A percentile compares a stretch with the other conserved stretches of the same genome.
Evolutionary conservation across 495 filamentous ascomycete species (phyloP).

Genomic region (Patellaria atrata): DNA sequence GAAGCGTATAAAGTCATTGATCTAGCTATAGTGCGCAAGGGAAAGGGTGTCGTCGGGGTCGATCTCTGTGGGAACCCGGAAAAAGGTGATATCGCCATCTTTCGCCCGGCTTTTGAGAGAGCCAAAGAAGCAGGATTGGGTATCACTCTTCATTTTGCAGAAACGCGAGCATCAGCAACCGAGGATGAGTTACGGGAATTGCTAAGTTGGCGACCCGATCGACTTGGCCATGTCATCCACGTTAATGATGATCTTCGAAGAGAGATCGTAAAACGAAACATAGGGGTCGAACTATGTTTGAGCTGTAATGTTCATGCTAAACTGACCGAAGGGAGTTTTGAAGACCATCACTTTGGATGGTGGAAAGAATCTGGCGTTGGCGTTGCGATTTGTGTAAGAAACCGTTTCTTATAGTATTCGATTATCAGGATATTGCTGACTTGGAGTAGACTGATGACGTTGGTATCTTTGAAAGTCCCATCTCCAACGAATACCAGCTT

Average conservation of each 20-base stretch:
- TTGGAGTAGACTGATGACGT: conserved; percentile 65
- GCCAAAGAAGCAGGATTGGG: conserved; percentile 41
- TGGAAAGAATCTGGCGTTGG: conserved; percentile 34
- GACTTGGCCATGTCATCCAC: conserved; percentile 70
- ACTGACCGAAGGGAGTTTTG: conserved; percentile 53
- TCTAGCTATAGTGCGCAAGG: conserved; percentile 42
- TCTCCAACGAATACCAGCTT: conserved; percentile 70
- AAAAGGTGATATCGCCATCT: conserved; percentile 42
- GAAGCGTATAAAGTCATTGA: conserved; percentile 47
- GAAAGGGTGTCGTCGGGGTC: conserved; percentile 52
- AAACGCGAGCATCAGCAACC: conserved; percentile 38
- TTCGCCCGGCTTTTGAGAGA: conserved; percentile 38
- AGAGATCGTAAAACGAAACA: conserved; percentile 36
- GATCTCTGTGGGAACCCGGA: conserved; percentile 71
- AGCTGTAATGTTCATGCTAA: conserved; percentile 69
- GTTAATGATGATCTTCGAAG: conserved; percentile 41
- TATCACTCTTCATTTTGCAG: conserved; percentile 69
- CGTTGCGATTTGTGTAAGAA: conserved; percentile 45
- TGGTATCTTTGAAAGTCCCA: conserved; percentile 60
- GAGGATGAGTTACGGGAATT: conserved; percentile 45
- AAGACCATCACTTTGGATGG: conserved; percentile 67
- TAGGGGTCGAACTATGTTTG: conserved; percentile 65
- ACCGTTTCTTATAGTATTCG: not conserved
- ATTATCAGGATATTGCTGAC: conserved; percentile 1
- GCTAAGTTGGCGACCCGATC: conserved; percentile 49